Evolutionary conservation across 768 basidiomycete species (phyloP), one percentile per base, ranked within the genome.

Genomic region (Tulasnella sp.): DNA sequence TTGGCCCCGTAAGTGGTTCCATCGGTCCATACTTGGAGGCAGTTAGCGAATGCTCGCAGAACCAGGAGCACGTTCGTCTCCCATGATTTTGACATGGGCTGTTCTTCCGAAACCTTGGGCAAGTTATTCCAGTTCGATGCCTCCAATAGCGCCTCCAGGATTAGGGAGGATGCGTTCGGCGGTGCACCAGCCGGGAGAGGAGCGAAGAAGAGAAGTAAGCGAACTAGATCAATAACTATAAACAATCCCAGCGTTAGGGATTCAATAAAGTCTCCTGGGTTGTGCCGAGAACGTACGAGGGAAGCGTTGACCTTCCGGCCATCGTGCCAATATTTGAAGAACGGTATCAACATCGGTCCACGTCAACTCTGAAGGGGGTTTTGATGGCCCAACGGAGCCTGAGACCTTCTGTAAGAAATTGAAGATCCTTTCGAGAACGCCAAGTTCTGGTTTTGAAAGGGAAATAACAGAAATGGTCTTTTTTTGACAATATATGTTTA

Each of bases 41-140:
- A 83, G 82, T 99, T 99, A 36, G 93, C 89, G 42, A 97, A 79
- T 0, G 89, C 91, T 40, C 96, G 88, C 70, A 97, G 84, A 1
- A 92, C 85, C 34, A 99, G 86, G 77, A 97, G 85, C 0, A 91
- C 86, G 80, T 98, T 98, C 22, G 91, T 97, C 81, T 97, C 96
- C 76, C 90, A 85, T 8, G 89, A 82, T 83, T 94, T 97, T 3
- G 85, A 15, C 17, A 34, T 29, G 2, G 40, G 34, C 34, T 71
- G 38, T 19, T 68, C 75, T 73, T 54, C 42, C 17, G 52, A 45
- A 19, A 70, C 3, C 2, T 42, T 42, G 29, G 40, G 8, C 36
- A 38, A 2, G 19, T 85, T 78, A 72, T 81, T 81, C 90, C 91
- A 93, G 71, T 91, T 90, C 2, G 90, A 87, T 17, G 90, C 91